Percentiles rank a stretch among this genome's conserved stretches.
Evolutionary conservation across 768 basidiomycete species (phyloP).

Genomic region (Trametopsis cervina): DNA sequence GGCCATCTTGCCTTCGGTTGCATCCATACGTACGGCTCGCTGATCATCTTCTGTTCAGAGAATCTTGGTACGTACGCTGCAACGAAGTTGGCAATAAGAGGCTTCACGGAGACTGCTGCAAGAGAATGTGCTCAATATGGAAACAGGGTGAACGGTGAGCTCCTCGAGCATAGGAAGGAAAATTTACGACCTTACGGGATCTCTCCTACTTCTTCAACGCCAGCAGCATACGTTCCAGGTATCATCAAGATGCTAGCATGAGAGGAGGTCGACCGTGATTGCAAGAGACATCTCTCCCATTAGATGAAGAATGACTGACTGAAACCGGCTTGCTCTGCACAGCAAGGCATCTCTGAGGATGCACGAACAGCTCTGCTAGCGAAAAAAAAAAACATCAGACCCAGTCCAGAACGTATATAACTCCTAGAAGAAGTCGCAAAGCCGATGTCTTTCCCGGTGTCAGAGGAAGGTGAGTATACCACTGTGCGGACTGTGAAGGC

Average conservation of each 20-base stretch:
- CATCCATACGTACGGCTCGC: too few relatives aligned
- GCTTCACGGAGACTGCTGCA: too few relatives aligned
- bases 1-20: too few relatives aligned
- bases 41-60: too few relatives aligned
- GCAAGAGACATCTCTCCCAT: slow-evolving; percentile 18
- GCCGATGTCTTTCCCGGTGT: slow-evolving; percentile 27
- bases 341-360: slow-evolving; percentile 22
- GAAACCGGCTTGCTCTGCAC: neutral
- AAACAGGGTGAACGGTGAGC: slow-evolving; percentile 28
- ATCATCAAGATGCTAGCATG: slow-evolving; percentile 27
- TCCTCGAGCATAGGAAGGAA: neutral
- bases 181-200: too few relatives aligned
- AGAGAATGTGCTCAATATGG: slow-evolving; percentile 26
- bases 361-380: slow-evolving; percentile 23
- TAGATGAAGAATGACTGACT: neutral
- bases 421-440: slow-evolving; percentile 28
- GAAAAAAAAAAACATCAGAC: slow-evolving; percentile 20
- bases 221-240: slow-evolving; percentile 23
- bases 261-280: slow-evolving; percentile 26
- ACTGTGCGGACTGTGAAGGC: slow-evolving; percentile 29
- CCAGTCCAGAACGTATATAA: slow-evolving; percentile 24
- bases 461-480: slow-evolving; percentile 26
- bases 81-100: too few relatives aligned
- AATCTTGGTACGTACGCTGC: too few relatives aligned
- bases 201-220: neutral